These are phyloP conservation scores for Meripilus lineatus DNA, from an alignment of 1,284 basidiomycete species.

Conservation along the genomic window DNA sequence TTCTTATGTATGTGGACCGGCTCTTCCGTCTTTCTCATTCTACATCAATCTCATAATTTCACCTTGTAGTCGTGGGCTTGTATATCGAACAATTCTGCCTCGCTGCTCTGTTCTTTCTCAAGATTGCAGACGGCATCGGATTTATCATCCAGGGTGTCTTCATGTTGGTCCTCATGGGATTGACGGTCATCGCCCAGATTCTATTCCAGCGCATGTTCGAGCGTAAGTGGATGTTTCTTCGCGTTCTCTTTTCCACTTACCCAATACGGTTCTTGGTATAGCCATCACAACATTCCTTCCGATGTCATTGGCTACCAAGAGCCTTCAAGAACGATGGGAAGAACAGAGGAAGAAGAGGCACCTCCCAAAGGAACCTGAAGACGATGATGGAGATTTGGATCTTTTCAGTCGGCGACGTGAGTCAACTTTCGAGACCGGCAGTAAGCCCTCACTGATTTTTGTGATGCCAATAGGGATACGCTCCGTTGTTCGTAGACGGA, in stretches of 20 bases:
- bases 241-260: constrained; percentile 36
- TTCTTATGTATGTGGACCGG: constrained; percentile 39
- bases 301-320: constrained; percentile 56
- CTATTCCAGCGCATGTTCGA: constrained; percentile 5
- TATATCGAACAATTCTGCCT: constrained; percentile 68
- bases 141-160: constrained; percentile 53
- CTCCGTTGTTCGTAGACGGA: constrained; percentile 17
- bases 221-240: constrained; percentile 28
- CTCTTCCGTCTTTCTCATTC: background rate
- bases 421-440: constrained; percentile 10
- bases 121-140: constrained; percentile 28
- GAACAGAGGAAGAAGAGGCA: constrained; percentile 23
- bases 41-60: constrained; percentile 3
- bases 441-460: background rate
- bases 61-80: constrained; percentile 60
- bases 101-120: constrained; percentile 65
- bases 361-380: constrained; percentile 12
- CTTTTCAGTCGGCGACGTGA: constrained; percentile 38
- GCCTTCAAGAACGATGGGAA: constrained; percentile 38
- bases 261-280: constrained; percentile 18
- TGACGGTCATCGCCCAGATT: constrained; percentile 32
- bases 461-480: constrained; percentile 12
- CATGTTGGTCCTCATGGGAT: constrained; percentile 57
- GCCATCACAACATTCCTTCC: constrained; percentile 53
- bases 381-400: constrained; percentile 32